Evolutionary conservation across 1,284 basidiomycete genomes (phyloP).

Genomic region (Cystobasidiaceae sp.): DNA sequence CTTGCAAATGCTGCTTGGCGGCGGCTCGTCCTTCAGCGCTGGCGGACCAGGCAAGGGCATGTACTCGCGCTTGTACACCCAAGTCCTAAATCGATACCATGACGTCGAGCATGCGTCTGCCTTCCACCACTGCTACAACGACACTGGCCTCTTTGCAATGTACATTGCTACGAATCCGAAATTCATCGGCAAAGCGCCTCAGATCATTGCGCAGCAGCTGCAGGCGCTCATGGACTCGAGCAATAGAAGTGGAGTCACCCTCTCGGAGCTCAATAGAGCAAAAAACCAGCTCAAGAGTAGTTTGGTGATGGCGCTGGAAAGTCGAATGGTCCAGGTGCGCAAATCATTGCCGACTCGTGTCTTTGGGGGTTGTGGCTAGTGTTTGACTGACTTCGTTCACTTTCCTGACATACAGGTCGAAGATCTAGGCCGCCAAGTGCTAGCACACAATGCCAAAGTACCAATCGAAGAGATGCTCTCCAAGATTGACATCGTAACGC

Average conservation of each 20-base stretch:
- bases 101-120: slow-evolving; percentile 95
- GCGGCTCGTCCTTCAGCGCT: slow-evolving; percentile 91
- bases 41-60: slow-evolving; percentile 98
- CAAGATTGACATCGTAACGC: slow-evolving; percentile 74
- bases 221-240: slow-evolving; percentile 49
- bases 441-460: slow-evolving; percentile 85
- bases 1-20: slow-evolving; percentile 90
- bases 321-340: slow-evolving; percentile 78
- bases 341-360: neutral
- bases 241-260: slow-evolving; percentile 52
- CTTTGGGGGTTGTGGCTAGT: neutral
- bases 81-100: slow-evolving; percentile 90
- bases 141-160: slow-evolving; percentile 89
- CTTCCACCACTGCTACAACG: slow-evolving; percentile 96
- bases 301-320: slow-evolving; percentile 93
- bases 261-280: slow-evolving; percentile 71
- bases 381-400: neutral
- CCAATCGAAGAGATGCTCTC: slow-evolving; percentile 86
- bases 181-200: slow-evolving; percentile 62
- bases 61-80: slow-evolving; percentile 96
- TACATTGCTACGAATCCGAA: slow-evolving; percentile 79
- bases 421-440: slow-evolving; percentile 62
- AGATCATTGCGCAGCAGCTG: slow-evolving; percentile 77
- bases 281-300: slow-evolving; percentile 95
- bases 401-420: slow-evolving; percentile 39